Percentiles rank a stretch among this genome's conserved stretches.
Conservation (phyloP, 352 stramenopile species). For the Blastocystis sp. region DNA sequence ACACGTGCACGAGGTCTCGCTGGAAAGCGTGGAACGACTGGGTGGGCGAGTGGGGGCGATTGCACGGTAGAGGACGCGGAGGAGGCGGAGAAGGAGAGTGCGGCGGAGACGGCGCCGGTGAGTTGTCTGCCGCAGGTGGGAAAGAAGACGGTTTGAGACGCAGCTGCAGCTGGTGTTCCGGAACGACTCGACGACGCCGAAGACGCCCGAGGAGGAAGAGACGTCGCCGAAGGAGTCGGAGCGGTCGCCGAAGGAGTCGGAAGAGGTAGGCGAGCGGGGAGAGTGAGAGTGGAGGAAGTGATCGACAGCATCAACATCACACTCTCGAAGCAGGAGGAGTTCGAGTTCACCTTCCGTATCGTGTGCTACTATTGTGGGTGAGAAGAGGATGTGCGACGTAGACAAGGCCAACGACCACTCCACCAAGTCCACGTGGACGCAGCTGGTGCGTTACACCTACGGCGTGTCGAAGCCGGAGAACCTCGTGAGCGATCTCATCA, state of each 20-base stretch:
- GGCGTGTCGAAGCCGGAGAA: neutral
- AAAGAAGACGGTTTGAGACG: neutral
- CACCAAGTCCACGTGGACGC: constrained; percentile 37
- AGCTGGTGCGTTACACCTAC: constrained; percentile 14
- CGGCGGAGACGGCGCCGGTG: neutral
- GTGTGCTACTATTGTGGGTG: constrained; percentile 38
- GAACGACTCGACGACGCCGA: neutral
- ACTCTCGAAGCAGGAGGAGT: constrained; percentile 21
- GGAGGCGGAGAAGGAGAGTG: no score
- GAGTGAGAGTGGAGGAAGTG: neutral
- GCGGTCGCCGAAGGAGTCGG: neutral
- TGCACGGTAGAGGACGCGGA: neutral
- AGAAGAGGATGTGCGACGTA: neutral
- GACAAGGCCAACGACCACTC: neutral
- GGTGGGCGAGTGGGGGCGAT: neutral
- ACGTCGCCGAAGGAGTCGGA: neutral
- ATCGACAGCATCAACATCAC: constrained; percentile 19
- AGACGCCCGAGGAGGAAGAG: neutral
- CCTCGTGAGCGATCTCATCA: constrained; percentile 15
- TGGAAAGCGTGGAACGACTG: neutral
- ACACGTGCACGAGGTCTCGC: neutral
- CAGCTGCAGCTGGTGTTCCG: constrained; percentile 21
- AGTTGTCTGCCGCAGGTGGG: neutral
- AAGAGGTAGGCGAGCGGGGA: neutral
- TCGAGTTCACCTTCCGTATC: constrained; percentile 41